Percentiles rank a stretch among this genome's conserved stretches.
phyloP scores from a whole-genome alignment of 108 stramenopile genomes.

The Nitzschia putrida region DNA sequence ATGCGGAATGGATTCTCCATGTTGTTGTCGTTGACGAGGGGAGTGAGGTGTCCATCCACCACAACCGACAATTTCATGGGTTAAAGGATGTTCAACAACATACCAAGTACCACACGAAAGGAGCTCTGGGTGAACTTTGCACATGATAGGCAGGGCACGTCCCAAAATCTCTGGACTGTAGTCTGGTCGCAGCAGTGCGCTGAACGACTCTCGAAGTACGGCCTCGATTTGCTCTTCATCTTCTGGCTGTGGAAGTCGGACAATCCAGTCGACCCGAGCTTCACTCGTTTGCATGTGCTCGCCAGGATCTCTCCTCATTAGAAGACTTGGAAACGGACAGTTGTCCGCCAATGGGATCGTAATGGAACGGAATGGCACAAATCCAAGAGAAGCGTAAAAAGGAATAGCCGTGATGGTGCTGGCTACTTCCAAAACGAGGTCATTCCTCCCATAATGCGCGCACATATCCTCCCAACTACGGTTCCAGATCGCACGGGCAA shows the following conservation, averaged over 20 bases:
- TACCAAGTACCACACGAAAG: slow-evolving; percentile 38
- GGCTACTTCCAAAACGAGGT: slow-evolving; percentile 32
- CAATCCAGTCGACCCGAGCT: slow-evolving; percentile 14
- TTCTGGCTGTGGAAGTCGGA: slow-evolving; percentile 21
- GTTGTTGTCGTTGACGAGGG: neutral
- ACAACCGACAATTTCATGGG: slow-evolving; percentile 18
- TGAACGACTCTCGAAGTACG: slow-evolving; percentile 13
- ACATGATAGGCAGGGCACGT: slow-evolving; percentile 13
- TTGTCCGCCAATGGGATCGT: slow-evolving; percentile 19
- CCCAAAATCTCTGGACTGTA: slow-evolving; percentile 19
- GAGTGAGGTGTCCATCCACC: slow-evolving; percentile 33
- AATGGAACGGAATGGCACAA: neutral
- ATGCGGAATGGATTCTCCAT: slow-evolving; percentile 1
- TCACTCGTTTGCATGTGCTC: too few species aligned
- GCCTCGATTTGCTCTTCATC: slow-evolving; percentile 5
- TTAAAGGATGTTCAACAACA: slow-evolving; percentile 24
- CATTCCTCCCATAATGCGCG: neutral
- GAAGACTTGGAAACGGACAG: slow-evolving; percentile 20
- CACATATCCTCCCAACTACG: slow-evolving; percentile 20
- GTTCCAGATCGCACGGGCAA: slow-evolving; percentile 22
- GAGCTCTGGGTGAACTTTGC: slow-evolving; percentile 11
- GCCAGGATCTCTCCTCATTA: slow-evolving; percentile 12
- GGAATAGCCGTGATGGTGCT: slow-evolving; percentile 28
- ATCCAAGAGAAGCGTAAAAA: slow-evolving; percentile 38
- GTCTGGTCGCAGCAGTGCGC: slow-evolving; percentile 3